Conservation (phyloP, 2,329 filamentous ascomycete species). For the Cercospora citrullina region DNA sequence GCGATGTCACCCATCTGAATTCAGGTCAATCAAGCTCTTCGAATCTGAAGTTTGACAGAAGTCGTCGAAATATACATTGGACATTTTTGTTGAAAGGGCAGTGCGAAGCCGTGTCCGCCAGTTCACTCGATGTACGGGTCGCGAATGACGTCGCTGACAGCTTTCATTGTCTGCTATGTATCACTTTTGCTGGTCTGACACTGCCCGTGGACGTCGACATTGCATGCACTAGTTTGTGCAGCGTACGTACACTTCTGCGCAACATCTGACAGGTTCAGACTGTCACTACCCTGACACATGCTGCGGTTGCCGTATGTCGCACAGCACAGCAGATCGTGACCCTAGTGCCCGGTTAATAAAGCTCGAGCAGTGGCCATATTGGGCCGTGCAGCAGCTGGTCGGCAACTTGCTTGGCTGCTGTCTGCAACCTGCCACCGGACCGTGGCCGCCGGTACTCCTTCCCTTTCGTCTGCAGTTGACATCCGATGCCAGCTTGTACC, state of each 20-base stretch:
- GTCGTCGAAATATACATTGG: neutral
- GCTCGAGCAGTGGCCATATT: constrained; percentile 14
- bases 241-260: neutral
- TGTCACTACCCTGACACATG: constrained; percentile 8
- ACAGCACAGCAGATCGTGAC: constrained; percentile 6
- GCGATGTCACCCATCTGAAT: neutral
- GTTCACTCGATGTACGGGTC: neutral
- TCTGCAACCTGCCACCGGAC: neutral
- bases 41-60: neutral
- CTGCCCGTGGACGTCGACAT: neutral
- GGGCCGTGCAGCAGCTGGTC: neutral
- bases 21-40: neutral
- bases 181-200: neutral
- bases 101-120: neutral
- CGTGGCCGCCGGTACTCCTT: neutral
- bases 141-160: neutral
- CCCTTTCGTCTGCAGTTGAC: neutral
- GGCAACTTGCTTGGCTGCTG: neutral
- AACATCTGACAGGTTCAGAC: neutral
- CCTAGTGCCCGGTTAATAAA: constrained; percentile 18
- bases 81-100: neutral
- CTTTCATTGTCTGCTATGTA: neutral
- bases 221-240: neutral
- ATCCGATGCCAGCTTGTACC: neutral
- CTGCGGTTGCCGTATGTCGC: neutral